Conservation (phyloP, 192 early-diverging fungal species). For the Mycoemilia scoparia region DNA sequence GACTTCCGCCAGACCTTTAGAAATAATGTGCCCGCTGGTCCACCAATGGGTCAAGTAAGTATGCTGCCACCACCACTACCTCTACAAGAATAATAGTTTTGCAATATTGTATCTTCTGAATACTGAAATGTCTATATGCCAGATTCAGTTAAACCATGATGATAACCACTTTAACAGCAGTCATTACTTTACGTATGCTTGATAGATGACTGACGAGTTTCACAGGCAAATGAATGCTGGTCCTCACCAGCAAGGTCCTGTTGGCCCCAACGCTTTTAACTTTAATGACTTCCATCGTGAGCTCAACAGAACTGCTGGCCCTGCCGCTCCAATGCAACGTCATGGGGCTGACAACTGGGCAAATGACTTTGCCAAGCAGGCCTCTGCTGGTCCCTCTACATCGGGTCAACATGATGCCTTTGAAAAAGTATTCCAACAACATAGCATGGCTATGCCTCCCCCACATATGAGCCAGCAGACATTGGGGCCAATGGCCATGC, state of each 20-base stretch:
- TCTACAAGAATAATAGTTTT: neutral
- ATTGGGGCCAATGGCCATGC: constrained; percentile 14
- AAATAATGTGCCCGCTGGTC: constrained; percentile 7
- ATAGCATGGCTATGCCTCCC: constrained; percentile 5
- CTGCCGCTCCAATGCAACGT: constrained; percentile 1
- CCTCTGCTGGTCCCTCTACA: constrained; percentile 6
- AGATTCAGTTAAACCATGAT: no score
- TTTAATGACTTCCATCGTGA: constrained; percentile 53
- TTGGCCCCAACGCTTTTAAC: constrained; percentile 32
- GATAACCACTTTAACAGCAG: constrained; percentile 33
- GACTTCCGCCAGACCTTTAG: constrained; percentile 22
- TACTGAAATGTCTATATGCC: no score
- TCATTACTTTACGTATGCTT: neutral
- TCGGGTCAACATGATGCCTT: constrained; percentile 16
- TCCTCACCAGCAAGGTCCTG: no score
- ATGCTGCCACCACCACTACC: neutral
- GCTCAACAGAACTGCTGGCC: constrained; percentile 33
- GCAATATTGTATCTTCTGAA: no score
- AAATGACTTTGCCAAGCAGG: constrained; percentile 48
- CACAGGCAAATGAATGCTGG: constrained; percentile 8
- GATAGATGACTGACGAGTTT: constrained; percentile 7
- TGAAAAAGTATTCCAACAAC: constrained; percentile 20
- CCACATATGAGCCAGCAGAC: constrained; percentile 2
- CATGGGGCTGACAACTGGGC: constrained; percentile 40
- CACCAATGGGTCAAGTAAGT: constrained; percentile 4